Percentiles rank a stretch among this genome's conserved stretches.
Conservation (phyloP, 2,329 filamentous ascomycete species). For the Lasiodiplodia gonubiensis region DNA sequence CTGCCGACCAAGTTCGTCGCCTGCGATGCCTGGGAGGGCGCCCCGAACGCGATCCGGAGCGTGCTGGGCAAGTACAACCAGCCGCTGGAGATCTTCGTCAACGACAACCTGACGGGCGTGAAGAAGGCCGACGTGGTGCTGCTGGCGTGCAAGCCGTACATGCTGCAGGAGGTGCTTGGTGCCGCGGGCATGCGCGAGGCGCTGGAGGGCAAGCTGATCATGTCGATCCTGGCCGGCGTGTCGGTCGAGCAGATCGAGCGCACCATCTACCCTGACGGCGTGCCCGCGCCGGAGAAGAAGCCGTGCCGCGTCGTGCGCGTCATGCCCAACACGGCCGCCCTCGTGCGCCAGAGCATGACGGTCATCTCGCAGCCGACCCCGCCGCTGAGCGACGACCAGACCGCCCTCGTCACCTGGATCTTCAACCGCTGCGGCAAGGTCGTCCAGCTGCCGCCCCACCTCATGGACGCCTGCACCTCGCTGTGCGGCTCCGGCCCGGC, state of each 20-base stretch:
- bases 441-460: slow-evolving; percentile 67
- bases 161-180: slow-evolving; percentile 70
- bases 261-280: slow-evolving; percentile 63
- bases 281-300: slow-evolving; percentile 55
- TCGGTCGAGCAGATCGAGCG: slow-evolving; percentile 70
- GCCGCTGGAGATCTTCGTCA: slow-evolving; percentile 69
- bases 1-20: slow-evolving; percentile 80
- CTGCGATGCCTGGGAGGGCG: slow-evolving; percentile 74
- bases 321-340: slow-evolving; percentile 83
- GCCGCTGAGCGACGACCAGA: slow-evolving; percentile 60
- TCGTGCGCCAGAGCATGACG: slow-evolving; percentile 81
- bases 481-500: slow-evolving; percentile 77
- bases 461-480: slow-evolving; percentile 76
- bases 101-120: slow-evolving; percentile 73
- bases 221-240: slow-evolving; percentile 81
- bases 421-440: slow-evolving; percentile 77
- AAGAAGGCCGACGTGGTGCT: slow-evolving; percentile 74
- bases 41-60: slow-evolving; percentile 70
- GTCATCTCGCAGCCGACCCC: slow-evolving; percentile 70
- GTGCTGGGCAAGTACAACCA: slow-evolving; percentile 68
- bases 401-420: slow-evolving; percentile 72
- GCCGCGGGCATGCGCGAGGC: slow-evolving; percentile 73
- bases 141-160: slow-evolving; percentile 80
- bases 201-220: slow-evolving; percentile 77
- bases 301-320: slow-evolving; percentile 73